Evolutionary conservation across 1,284 basidiomycete species (phyloP).

Genomic region (Leccinum subrobustum): DNA sequence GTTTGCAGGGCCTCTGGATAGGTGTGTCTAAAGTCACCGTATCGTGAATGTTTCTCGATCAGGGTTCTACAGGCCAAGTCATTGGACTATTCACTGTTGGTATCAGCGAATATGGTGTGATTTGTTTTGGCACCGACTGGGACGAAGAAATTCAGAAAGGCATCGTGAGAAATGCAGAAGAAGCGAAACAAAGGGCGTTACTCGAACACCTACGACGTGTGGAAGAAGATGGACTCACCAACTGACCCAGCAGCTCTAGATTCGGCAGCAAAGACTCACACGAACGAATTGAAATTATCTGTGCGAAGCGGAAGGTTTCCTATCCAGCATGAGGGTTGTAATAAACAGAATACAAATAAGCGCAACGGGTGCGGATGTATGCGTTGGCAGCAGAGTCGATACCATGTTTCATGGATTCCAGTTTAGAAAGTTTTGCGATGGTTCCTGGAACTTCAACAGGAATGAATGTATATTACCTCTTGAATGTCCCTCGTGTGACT

Average conservation of each 20-base stretch:
- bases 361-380: background rate
- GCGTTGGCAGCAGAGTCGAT: background rate
- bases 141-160: constrained; percentile 56
- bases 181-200: constrained; percentile 41
- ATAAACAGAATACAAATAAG: background rate
- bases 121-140: constrained; percentile 69
- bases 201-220: constrained; percentile 16
- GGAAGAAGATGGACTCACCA: constrained; percentile 13
- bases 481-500: background rate
- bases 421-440: background rate
- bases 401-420: background rate
- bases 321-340: background rate
- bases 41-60: background rate
- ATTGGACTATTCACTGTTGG: constrained; percentile 72
- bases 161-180: constrained; percentile 47
- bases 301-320: background rate
- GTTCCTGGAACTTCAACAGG: background rate
- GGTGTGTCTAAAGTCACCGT: constrained; percentile 34
- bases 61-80: constrained; percentile 56
- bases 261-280: background rate
- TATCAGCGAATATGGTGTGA: constrained; percentile 61
- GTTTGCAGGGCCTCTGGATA: constrained; percentile 70
- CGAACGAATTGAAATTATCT: background rate
- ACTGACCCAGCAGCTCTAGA: constrained; percentile 11
- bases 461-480: background rate